Conservation (phyloP, 371 early-diverging fungal species). For the Apophysomyces trapeziformis region DNA sequence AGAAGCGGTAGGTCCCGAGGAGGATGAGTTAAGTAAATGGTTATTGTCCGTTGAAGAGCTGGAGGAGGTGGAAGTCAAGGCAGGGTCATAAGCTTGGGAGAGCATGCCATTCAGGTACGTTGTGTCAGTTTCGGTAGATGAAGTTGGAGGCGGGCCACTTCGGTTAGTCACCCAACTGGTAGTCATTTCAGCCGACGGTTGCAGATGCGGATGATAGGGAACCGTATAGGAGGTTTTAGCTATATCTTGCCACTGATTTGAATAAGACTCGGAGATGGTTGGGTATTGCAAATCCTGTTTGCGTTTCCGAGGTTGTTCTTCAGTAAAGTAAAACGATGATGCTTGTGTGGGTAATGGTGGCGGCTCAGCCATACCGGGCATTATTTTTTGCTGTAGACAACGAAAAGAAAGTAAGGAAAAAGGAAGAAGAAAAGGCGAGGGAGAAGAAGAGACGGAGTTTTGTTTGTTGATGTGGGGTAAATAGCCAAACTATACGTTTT, state of each 20-base stretch:
- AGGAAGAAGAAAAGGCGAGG: conserved; percentile 1
- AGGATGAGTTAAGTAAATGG: neutral
- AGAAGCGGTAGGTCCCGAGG: neutral
- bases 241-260: neutral
- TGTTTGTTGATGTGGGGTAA: conserved; percentile 7
- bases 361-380: conserved; percentile 3
- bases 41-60: neutral
- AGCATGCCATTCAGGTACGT: conserved; percentile 1
- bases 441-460: conserved; percentile 10
- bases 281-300: conserved; percentile 27
- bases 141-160: neutral
- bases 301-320: conserved; percentile 20
- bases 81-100: neutral
- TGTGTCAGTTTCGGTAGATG: neutral
- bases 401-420: neutral
- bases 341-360: neutral
- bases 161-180: neutral
- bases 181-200: neutral
- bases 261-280: conserved; percentile 2
- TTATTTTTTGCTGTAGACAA: neutral
- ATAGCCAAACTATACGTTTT: neutral
- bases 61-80: neutral
- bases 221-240: neutral
- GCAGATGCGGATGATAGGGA: neutral
- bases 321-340: neutral